These are phyloP conservation scores for Seiridium cupressi DNA, from an alignment of 2,329 filamentous ascomycete genomes.

Conservation along the genomic window DNA sequence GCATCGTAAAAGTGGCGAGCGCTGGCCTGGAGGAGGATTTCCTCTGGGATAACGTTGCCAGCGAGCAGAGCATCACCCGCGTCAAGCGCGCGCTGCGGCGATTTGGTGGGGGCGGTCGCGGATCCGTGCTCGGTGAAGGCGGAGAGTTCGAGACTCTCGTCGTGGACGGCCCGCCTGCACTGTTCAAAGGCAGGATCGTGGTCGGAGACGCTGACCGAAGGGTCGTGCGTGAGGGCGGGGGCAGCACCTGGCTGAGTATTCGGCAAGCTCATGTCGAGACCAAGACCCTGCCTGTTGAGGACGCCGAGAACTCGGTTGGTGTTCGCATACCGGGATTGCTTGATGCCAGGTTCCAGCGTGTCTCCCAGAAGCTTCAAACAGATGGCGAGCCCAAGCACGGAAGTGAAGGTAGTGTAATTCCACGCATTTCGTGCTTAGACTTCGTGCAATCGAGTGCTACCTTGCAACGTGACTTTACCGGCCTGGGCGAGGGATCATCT, in stretches of 20 bases:
- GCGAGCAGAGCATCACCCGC: slow-evolving; percentile 42
- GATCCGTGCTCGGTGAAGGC: slow-evolving; percentile 83
- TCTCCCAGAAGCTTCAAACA: slow-evolving; percentile 33
- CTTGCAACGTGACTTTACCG: slow-evolving; percentile 39
- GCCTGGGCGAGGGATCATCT: slow-evolving; percentile 17
- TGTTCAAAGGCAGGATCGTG: slow-evolving; percentile 73
- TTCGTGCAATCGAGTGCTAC: slow-evolving; percentile 9
- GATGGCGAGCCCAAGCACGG: background rate
- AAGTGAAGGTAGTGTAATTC: background rate
- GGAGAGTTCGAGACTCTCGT: slow-evolving; percentile 96
- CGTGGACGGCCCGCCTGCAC: slow-evolving; percentile 68
- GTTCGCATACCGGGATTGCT: slow-evolving; percentile 63
- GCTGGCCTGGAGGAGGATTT: slow-evolving; percentile 80
- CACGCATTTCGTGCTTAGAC: background rate
- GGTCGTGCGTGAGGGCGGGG: slow-evolving; percentile 68
- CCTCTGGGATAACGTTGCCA: slow-evolving; percentile 78
- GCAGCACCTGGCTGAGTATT: slow-evolving; percentile 71
- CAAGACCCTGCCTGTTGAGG: slow-evolving; percentile 25
- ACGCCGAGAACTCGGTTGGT: slow-evolving; percentile 6
- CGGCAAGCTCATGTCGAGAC: slow-evolving; percentile 51
- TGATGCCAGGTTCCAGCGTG: slow-evolving; percentile 56
- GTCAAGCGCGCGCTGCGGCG: slow-evolving; percentile 55
- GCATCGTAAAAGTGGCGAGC: slow-evolving; percentile 92
- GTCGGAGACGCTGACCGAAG: slow-evolving; percentile 53
- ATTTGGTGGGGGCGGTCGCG: slow-evolving; percentile 65